Base-by-base conservation (phyloP, 257 asterid species). In the Handroanthus guayacan region DNA sequence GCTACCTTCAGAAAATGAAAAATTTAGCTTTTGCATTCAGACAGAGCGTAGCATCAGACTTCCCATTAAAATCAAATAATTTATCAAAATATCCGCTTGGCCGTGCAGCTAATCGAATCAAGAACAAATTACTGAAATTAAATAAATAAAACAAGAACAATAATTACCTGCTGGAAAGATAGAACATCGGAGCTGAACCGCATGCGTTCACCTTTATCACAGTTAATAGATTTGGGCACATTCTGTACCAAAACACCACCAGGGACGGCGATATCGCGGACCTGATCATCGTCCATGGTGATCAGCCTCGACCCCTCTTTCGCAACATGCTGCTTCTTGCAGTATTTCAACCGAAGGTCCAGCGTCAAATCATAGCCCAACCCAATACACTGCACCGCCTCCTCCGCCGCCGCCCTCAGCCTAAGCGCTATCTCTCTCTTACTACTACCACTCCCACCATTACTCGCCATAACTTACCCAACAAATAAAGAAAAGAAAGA, bases 201-300 rank as follows among this genome's bases (percentile, higher is more conserved):
- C 86, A 87, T 78, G 38, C 95, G 97, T 69, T 91, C 97, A 64
- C 97, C 97, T 82, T 91, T 91, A 79, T 86, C 97, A 60, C 97
- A 91, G 56, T 86, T 81, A 20, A 91, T 91, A 13, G 92, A 79
- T 78, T 81, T 86, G 7, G 95, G 86, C 14, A 91, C 97, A 41
- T 87, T 89, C 68, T 82, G 93, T 41, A 91, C 93, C 83, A 91
- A 81, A 72, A 86, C 86, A 9, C 97, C 95, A 0, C 97, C 92
- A 5, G 97, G 97, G 16, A 91, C 71, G 12, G 92, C 86, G 5
- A 91, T 86, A 79, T 91, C 97, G 7, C 97, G 69, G 14, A 83
- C 95, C 62, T 82, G 93, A 71, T 78, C 97, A 54, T 79, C 87
- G 51, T 91, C 97, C 39, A 91, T 72, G 62, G 81, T 63, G 81